A percentile compares a stretch with the other conserved stretches of the same genome.
Evolutionary conservation across 2,329 filamentous ascomycete species (phyloP).

Genomic region (Aspergillus texensis): DNA sequence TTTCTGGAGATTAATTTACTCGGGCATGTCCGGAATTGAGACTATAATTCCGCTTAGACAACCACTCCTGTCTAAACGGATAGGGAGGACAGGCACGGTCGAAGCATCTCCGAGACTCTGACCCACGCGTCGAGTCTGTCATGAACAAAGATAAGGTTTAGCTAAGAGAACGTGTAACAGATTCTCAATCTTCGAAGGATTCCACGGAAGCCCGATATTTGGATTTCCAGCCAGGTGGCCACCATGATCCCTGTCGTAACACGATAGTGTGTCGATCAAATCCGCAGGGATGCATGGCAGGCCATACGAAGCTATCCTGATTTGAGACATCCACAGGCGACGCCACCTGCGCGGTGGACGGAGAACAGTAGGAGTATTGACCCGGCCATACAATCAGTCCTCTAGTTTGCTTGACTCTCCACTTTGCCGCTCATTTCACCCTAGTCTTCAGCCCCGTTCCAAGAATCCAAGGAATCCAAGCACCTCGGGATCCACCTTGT

Average conservation of each 20-base stretch:
- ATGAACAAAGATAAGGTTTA: neutral
- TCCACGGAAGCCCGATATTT: neutral
- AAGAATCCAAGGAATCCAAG: neutral
- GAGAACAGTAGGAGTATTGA: neutral
- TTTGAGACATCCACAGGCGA: neutral
- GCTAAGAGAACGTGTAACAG: neutral
- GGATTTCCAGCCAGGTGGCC: neutral
- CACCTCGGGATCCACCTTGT: neutral
- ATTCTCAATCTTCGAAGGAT: neutral
- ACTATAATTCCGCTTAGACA: neutral
- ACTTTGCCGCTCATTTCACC: neutral
- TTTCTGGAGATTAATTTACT: neutral
- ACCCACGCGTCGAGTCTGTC: neutral
- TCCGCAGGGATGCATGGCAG: neutral
- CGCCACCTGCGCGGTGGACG: neutral
- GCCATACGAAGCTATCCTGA: neutral
- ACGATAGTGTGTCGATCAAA: neutral
- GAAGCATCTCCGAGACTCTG: neutral
- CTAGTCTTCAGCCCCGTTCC: neutral
- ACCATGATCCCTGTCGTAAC: neutral
- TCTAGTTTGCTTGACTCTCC: neutral
- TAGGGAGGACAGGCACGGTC: neutral
- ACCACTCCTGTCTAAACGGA: neutral
- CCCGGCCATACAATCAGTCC: neutral
- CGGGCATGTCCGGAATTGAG: neutral